phyloP scores from a whole-genome alignment of 176 grass and related monocot genomes.

The Avena sativa region DNA sequence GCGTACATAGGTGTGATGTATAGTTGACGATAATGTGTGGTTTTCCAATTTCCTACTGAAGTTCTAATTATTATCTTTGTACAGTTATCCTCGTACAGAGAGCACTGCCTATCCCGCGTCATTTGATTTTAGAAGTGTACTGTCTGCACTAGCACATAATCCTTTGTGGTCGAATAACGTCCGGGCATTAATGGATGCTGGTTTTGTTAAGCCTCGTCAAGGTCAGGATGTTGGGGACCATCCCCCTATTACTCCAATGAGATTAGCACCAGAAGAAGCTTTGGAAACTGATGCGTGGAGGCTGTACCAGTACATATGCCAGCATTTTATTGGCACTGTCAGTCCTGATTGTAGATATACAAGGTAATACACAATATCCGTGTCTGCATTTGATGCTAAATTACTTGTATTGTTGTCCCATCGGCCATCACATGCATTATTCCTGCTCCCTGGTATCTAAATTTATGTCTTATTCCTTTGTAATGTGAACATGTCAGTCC shows the following conservation, averaged over 20 bases:
- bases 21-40: not conserved
- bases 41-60: constrained; percentile 21
- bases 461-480: constrained; percentile 16
- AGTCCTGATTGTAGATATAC: constrained; percentile 90
- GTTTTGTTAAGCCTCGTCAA: constrained; percentile 75
- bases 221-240: constrained; percentile 96
- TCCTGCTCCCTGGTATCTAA: not conserved
- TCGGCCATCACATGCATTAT: constrained; percentile 13
- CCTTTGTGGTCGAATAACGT: constrained; percentile 83
- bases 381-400: constrained; percentile 22
- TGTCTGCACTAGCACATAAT: constrained; percentile 68
- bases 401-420: constrained; percentile 14
- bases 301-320: constrained; percentile 93
- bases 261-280: constrained; percentile 78
- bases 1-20: constrained; percentile 13
- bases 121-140: constrained; percentile 88
- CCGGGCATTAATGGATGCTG: constrained; percentile 66
- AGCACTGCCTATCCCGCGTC: constrained; percentile 90
- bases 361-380: constrained; percentile 50
- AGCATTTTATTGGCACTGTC: constrained; percentile 91
- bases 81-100: constrained; percentile 97
- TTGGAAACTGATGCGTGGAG: constrained; percentile 92
- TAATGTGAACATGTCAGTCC: constrained; percentile 13
- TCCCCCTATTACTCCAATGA: constrained; percentile 95
- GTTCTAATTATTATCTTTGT: constrained; percentile 44